A percentile compares a stretch with the other conserved stretches of the same genome.
phyloP scores from a whole-genome alignment of 257 asterid species.

The Plantago major region DNA sequence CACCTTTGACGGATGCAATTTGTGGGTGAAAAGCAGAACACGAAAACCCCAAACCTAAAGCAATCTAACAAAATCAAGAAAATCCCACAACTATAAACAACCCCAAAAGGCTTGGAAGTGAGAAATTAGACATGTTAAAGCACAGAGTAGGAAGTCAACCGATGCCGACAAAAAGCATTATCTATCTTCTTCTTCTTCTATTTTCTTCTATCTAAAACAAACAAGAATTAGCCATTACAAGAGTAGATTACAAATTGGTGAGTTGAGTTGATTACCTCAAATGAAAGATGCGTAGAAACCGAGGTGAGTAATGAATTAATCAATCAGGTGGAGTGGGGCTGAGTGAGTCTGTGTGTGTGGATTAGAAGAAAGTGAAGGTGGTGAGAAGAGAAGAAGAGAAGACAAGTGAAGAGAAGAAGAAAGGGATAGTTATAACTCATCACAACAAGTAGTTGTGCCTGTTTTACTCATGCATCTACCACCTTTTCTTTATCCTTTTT shows the following conservation, averaged over 20 bases:
- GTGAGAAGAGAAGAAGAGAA: no score
- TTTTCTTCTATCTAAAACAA: slow-evolving; percentile 8
- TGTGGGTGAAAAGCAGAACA: not conserved
- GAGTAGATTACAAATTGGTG: no score
- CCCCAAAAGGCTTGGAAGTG: slow-evolving; percentile 13
- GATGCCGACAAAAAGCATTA: slow-evolving; percentile 35
- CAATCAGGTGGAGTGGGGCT: not conserved
- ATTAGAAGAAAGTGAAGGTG: no score
- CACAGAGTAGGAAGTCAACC: slow-evolving; percentile 40
- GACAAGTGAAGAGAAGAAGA: not conserved
- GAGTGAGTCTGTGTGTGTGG: no score
- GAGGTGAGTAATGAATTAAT: no score
- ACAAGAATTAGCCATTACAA: slow-evolving; percentile 18
- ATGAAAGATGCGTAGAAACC: no score
- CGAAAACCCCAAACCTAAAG: slow-evolving; percentile 19
- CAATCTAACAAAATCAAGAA: slow-evolving; percentile 25
- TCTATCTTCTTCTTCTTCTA: no score
- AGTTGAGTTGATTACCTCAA: no score
- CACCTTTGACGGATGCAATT: slow-evolving; percentile 70
- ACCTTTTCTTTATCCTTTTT: not conserved
- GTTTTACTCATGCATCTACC: slow-evolving; percentile 18
- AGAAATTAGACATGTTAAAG: slow-evolving; percentile 12
- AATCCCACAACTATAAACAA: not conserved
- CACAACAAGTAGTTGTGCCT: slow-evolving; percentile 5
- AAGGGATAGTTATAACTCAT: not conserved